Evolutionary conservation across 305 asterid species (phyloP).

Genomic region (Fraxinus albicans): DNA sequence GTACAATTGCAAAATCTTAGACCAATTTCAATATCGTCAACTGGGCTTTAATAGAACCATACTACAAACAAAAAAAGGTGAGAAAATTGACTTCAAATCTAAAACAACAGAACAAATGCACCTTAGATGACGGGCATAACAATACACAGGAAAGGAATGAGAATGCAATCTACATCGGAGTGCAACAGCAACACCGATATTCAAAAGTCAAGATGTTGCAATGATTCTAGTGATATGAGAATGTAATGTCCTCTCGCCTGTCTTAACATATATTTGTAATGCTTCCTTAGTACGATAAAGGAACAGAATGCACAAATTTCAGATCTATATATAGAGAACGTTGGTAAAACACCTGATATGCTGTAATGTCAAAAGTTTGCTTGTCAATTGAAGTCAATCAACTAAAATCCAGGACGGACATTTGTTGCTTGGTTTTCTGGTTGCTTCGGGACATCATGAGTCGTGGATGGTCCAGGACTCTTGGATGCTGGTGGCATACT

Average conservation of each 20-base stretch:
- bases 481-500: conserved; percentile 31
- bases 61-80: not conserved
- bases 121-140: not conserved
- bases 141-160: not conserved
- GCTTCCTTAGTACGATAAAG: not conserved
- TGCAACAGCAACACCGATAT: not conserved
- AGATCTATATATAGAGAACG: not conserved
- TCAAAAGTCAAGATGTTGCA: not conserved
- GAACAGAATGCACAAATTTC: not conserved
- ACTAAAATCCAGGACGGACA: conserved; percentile 45
- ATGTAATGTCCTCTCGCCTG: not conserved
- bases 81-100: not conserved
- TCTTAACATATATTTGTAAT: not conserved
- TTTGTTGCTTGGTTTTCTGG: conserved; percentile 35
- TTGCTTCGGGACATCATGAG: conserved; percentile 27
- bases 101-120: not conserved
- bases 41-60: not conserved
- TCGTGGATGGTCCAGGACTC: conserved; percentile 13
- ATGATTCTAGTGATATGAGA: not conserved
- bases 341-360: not conserved
- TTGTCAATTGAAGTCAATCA: conserved; percentile 70
- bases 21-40: not conserved
- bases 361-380: not conserved
- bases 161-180: not conserved
- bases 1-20: not conserved